Conservation (phyloP, 139 green algal species). For the Volvox africanus region DNA sequence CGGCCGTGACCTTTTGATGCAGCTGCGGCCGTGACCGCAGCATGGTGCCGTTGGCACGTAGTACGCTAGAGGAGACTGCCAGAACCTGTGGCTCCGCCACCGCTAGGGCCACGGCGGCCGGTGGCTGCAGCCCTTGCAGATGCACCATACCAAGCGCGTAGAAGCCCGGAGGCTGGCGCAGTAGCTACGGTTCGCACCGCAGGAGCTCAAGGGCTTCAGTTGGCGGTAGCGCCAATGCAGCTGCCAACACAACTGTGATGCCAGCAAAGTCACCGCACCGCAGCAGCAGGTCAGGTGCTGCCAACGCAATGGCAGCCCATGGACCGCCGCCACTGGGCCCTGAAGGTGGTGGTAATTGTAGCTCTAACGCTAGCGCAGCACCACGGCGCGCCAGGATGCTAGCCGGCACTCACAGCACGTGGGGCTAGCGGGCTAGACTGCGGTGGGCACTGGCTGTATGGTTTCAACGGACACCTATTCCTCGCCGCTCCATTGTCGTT, state of each 20-base stretch:
- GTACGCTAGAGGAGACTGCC: not conserved
- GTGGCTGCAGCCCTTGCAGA: not conserved
- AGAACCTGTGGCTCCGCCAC: constrained; percentile 16
- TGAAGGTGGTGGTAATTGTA: not conserved
- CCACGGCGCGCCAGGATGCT: not conserved
- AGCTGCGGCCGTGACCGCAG: constrained; percentile 21
- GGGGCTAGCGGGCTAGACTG: not conserved
- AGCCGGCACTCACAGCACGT: constrained; percentile 1
- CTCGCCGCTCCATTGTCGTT: too few species aligned
- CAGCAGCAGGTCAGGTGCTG: constrained; percentile 15
- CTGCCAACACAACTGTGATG: not conserved
- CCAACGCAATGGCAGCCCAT: not conserved
- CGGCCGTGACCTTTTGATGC: too few species aligned
- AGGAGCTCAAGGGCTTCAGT: not conserved
- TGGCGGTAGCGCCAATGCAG: not conserved
- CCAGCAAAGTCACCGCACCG: not conserved
- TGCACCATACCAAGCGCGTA: not conserved
- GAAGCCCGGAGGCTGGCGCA: not conserved
- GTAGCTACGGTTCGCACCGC: constrained; percentile 2
- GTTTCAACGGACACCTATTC: too few species aligned
- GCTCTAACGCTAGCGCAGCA: not conserved
- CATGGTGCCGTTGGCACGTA: not conserved
- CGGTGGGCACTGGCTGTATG: too few species aligned
- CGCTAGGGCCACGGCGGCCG: not conserved
- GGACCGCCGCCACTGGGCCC: not conserved